phyloP scores from a whole-genome alignment of 2,329 filamentous ascomycete species.

The Ceratocystis diversiconidia region DNA sequence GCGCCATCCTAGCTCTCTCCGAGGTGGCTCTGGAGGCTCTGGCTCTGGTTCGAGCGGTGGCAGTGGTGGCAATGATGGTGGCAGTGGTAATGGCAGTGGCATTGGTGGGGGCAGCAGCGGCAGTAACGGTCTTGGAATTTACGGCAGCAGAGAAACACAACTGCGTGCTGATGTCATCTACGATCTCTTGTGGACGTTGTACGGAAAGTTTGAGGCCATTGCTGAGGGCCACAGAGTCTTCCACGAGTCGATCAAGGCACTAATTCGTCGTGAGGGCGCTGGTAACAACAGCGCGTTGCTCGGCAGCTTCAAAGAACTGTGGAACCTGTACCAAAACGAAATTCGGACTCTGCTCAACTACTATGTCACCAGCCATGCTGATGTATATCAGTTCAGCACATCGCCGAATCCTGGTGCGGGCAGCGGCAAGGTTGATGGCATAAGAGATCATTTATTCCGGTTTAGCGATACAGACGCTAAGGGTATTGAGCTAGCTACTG shows the following conservation, averaged over 20 bases:
- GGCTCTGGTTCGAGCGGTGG: slow-evolving; percentile 23
- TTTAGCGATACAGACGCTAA: slow-evolving; percentile 74
- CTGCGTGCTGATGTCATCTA: slow-evolving; percentile 75
- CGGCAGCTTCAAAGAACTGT: slow-evolving; percentile 86
- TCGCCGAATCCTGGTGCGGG: slow-evolving; percentile 36
- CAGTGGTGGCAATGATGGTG: slow-evolving; percentile 44
- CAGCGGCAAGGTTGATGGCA: slow-evolving; percentile 28
- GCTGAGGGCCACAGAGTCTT: slow-evolving; percentile 88
- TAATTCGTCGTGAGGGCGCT: slow-evolving; percentile 66
- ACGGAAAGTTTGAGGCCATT: slow-evolving; percentile 94
- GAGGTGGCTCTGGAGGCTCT: slow-evolving; percentile 33
- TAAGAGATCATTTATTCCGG: slow-evolving; percentile 60
- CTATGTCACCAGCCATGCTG: slow-evolving; percentile 84
- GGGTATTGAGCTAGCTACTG: slow-evolving; percentile 61
- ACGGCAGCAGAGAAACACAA: slow-evolving; percentile 56
- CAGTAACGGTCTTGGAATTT: slow-evolving; percentile 45
- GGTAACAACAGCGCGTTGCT: slow-evolving; percentile 53
- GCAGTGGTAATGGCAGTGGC: slow-evolving; percentile 39
- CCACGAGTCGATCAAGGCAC: slow-evolving; percentile 78
- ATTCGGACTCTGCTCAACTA: slow-evolving; percentile 89
- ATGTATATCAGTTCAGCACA: slow-evolving; percentile 50
- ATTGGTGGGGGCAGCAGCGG: slow-evolving; percentile 23
- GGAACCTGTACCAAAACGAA: slow-evolving; percentile 97
- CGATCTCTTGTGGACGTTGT: slow-evolving; percentile 81
- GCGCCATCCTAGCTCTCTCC: slow-evolving; percentile 70